Evolutionary conservation across 495 filamentous ascomycete species (phyloP), one percentile per base, ranked within the genome.

Genomic region (Annulohypoxylon moriforme): DNA sequence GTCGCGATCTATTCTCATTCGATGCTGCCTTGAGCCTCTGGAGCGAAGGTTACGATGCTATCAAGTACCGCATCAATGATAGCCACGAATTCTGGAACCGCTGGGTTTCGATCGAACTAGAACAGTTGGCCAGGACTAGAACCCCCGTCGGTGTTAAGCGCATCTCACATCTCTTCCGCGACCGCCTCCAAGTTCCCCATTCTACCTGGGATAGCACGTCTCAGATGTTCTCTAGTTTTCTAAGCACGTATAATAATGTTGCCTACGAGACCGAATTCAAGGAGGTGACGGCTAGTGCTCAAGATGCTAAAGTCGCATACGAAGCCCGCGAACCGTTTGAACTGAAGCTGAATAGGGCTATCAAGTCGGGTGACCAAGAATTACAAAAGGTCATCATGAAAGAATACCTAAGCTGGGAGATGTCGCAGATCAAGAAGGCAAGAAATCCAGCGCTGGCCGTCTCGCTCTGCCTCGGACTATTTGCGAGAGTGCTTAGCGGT

Each of bases 61-160:
- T 93, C 13, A 88, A 90, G 74, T 93, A 90, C 82, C 90, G 92
- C 72, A 86, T 98, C 64, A 87, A 89, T 73, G 93, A 97, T 75
- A 97, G 94, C 81, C 88, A 96, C 73, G 73, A 90, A 55, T 85
- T 98, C n/a, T 99, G 94, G 94, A 89, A 97, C 76, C 90, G 89
- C 64, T 94, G 82, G 93, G 92, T 84, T 67, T 92, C 71, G 64
- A 84, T 84, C 72, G 85, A 84, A 76, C 80, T 84, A 77, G 84
- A 85, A 73, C 82, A 85, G 78, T 80, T 86, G 40, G 82, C 85
- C n/a, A 85, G 81, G 52, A 81, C 82, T 1, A 83, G 86, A 11
- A 85, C 85, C 3, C 81, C 83, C 50, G 85, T 89, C 14, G 88
- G 88, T 61, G 81, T 94, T 33, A 85, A 85, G 50, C 84, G 88